Conservation (phyloP, 129 eudicot genomes). For the Dittrichia graveolens region DNA sequence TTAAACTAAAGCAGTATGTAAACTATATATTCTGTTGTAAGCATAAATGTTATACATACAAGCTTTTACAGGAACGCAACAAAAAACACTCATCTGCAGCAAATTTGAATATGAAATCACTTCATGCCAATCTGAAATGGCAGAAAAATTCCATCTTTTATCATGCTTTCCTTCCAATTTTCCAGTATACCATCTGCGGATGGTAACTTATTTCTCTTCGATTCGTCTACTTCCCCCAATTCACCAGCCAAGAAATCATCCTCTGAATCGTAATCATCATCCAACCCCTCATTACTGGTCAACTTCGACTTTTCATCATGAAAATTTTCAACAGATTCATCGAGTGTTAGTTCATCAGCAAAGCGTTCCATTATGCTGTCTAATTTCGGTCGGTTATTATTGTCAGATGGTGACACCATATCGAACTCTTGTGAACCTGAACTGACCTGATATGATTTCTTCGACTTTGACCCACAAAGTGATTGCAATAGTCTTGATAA, state of each 20-base stretch:
- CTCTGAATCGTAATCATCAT: constrained; percentile 47
- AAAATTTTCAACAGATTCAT: constrained; percentile 26
- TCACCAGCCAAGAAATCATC: constrained; percentile 43
- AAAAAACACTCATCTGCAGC: constrained; percentile 23
- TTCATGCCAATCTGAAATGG: constrained; percentile 38
- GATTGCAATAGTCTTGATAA: constrained; percentile 59
- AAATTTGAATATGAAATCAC: constrained; percentile 26
- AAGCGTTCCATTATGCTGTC: constrained; percentile 38
- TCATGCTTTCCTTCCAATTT: constrained; percentile 68
- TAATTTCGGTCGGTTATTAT: constrained; percentile 7
- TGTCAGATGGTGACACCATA: constrained; percentile 21
- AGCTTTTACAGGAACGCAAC: constrained; percentile 20
- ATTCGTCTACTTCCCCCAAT: constrained; percentile 42
- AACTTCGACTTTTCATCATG: constrained; percentile 26
- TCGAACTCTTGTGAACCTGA: neutral
- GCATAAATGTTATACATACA: constrained; percentile 19
- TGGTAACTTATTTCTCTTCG: constrained; percentile 44
- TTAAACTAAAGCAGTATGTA: constrained; percentile 1
- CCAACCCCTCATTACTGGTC: constrained; percentile 25
- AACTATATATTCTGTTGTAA: neutral
- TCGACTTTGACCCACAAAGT: constrained; percentile 50
- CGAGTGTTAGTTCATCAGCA: constrained; percentile 32
- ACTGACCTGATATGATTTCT: constrained; percentile 12
- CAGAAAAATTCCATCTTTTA: constrained; percentile 46
- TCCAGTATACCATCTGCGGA: constrained; percentile 76